Conservation (phyloP, 129 eudicot genomes). For the Flaveria brownii region DNA sequence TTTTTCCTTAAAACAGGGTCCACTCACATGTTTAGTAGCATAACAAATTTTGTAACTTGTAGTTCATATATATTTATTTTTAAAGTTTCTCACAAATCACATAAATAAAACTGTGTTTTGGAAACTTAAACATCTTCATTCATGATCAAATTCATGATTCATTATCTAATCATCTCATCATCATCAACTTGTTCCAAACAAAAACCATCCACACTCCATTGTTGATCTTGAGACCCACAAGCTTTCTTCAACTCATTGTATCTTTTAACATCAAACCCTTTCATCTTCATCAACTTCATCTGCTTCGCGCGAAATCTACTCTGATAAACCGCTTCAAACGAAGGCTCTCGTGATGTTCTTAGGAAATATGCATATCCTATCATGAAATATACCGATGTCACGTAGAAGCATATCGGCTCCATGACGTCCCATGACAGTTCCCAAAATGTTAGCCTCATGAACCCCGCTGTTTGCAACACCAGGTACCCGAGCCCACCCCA, state of each 20-base stretch:
- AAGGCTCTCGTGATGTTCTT: slow-evolving; percentile 79
- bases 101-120: slow-evolving; percentile 28
- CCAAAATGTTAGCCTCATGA: slow-evolving; percentile 96
- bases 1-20: not conserved
- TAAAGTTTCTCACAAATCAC: not conserved
- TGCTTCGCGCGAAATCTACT: slow-evolving; percentile 72
- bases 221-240: slow-evolving; percentile 36
- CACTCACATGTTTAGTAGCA: not conserved
- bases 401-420: slow-evolving; percentile 96
- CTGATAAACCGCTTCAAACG: slow-evolving; percentile 79
- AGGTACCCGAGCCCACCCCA: slow-evolving; percentile 79
- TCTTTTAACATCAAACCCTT: slow-evolving; percentile 59
- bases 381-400: slow-evolving; percentile 87
- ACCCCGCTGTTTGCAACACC: slow-evolving; percentile 76
- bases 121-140: slow-evolving; percentile 1
- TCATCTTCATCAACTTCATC: slow-evolving; percentile 53
- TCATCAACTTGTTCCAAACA: not conserved
- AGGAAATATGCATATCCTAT: slow-evolving; percentile 83
- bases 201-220: slow-evolving; percentile 24
- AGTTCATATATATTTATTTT: not conserved
- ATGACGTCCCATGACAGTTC: slow-evolving; percentile 97
- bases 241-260: slow-evolving; percentile 58
- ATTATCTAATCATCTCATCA: not conserved
- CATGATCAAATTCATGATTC: not conserved
- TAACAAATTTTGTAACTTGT: not conserved